phyloP scores from a whole-genome alignment of 306 rosid species.

The Prunus mongolica region DNA sequence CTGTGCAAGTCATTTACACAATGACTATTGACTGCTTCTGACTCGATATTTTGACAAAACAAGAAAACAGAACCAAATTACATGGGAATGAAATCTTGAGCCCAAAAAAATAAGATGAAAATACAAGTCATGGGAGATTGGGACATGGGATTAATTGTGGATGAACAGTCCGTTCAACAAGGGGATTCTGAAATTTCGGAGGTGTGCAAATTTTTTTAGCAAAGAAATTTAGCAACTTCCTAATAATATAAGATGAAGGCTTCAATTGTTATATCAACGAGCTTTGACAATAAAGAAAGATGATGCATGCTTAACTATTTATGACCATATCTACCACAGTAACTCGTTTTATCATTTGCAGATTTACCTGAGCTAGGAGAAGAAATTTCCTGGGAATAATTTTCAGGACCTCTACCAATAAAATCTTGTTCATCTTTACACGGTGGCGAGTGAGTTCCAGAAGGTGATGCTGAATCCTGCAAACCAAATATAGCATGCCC shows the following conservation, averaged over 20 bases:
- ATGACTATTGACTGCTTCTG: neutral
- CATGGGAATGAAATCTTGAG: neutral
- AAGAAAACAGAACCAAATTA: neutral
- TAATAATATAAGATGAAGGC: neutral
- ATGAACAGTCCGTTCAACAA: no score
- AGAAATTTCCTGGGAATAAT: constrained; percentile 46
- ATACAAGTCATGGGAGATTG: neutral
- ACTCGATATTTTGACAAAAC: neutral
- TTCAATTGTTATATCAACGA: neutral
- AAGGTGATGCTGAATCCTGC: constrained; percentile 53
- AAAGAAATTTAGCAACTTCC: neutral
- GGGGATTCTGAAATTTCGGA: neutral
- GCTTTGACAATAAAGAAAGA: neutral
- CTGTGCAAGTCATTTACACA: neutral
- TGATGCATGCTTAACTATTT: neutral
- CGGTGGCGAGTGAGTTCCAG: constrained; percentile 58
- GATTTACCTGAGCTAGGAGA: constrained; percentile 64
- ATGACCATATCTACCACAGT: neutral
- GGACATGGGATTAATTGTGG: no score
- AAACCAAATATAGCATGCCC: constrained; percentile 35
- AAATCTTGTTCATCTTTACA: constrained; percentile 48
- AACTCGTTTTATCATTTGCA: neutral
- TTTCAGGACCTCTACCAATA: constrained; percentile 39
- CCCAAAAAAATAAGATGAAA: neutral
- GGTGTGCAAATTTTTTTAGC: neutral